Evolutionary conservation across 176 grass and related monocot species (phyloP).

Genomic region (Areca catechu): DNA sequence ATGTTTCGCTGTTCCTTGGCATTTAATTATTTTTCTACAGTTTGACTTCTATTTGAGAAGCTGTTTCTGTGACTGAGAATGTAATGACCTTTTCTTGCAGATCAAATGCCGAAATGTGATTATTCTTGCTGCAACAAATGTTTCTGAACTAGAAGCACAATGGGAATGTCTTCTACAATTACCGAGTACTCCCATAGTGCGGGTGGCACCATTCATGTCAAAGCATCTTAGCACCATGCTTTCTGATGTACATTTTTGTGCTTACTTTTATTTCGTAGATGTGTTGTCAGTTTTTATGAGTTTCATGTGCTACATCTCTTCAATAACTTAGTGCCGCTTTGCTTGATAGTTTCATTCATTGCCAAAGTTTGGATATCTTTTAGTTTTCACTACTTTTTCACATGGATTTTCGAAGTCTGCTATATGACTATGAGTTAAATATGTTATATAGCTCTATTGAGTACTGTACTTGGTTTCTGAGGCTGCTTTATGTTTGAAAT

Average conservation of each 20-base stretch:
- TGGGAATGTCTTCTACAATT: conserved; percentile 85
- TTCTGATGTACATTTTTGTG: conserved; percentile 49
- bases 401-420: no score
- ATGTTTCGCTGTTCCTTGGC: not conserved
- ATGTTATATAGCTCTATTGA: no score
- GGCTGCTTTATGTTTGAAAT: no score
- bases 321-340: not conserved
- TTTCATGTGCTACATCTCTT: conserved; percentile 9
- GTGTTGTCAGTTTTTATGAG: not conserved
- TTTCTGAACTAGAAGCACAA: conserved; percentile 62
- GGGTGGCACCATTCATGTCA: conserved; percentile 45
- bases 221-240: conserved; percentile 59
- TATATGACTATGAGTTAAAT: no score
- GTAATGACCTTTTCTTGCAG: conserved; percentile 42
- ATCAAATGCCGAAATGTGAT: conserved; percentile 96
- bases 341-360: no score
- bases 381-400: no score
- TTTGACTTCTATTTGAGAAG: no score
- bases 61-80: not conserved
- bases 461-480: no score
- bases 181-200: conserved; percentile 42
- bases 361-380: no score
- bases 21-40: no score
- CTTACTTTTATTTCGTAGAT: conserved; percentile 15
- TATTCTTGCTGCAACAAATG: conserved; percentile 79